Base-by-base conservation (phyloP, 2,329 filamentous ascomycete species). In the Fusarium stilboides region DNA sequence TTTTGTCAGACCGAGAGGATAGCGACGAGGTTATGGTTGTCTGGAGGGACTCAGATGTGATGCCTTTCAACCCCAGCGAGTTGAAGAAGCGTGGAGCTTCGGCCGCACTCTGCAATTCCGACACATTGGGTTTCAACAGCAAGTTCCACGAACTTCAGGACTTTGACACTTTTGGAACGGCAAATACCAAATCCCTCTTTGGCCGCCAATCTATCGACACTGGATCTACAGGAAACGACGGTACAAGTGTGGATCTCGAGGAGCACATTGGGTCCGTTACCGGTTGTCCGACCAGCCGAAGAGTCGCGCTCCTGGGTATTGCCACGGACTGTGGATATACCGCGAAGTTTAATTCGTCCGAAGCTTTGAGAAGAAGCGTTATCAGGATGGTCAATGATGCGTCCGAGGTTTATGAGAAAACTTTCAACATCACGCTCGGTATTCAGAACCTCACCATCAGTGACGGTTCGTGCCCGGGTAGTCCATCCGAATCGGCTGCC, bases 281-380 rank as follows among this genome's bases (percentile, higher is more conserved):
- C n/a, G 96, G 96, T 52, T 99, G 96, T 77, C 95, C 95, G 8
- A 90, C 86, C 1, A 95, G 94, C n/a, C 89, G 94, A 71, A 97
- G 92, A 79, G 94, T 99, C 19, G 96, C 96, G 1, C 85, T 98
- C 40, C 89, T 99, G 24, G 96, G 96, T 28, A 89, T 98, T 37
- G 96, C 94, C 10, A 96, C 94, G 0, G 96, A 99, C 79, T 99
- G 96, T 83, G 92, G 89, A 10, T 98, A 98, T 77, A 94, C 91
- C 39, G 84, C 83, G 3, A 85, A 85, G 5, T 97, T 98, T 78
- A 87, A 90, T 65, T 87, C 85, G 22, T 84, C 88, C 51, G 83
- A 88, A n/a, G 77, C 72, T 8, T 87, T 91, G 24, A 87, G 90
- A 57, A 79, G 87, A 65, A 96, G 96, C 77, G 87, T 99, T 66